Evolutionary conservation across 2,329 filamentous ascomycete species (phyloP).

Genomic region (Microsporum ferrugineum): DNA sequence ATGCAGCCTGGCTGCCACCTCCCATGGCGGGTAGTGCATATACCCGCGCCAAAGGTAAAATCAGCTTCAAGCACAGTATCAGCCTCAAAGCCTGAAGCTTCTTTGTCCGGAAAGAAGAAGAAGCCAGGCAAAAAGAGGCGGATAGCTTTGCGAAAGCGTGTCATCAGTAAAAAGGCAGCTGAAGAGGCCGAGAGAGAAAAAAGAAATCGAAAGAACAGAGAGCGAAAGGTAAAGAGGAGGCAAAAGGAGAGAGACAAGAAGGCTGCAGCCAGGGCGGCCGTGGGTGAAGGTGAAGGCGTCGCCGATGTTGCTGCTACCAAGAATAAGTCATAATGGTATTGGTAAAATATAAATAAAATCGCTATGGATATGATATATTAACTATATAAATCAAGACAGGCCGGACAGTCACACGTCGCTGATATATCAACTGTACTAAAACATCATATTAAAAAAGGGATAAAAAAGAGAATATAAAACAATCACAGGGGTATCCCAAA

Average conservation of each 20-base stretch:
- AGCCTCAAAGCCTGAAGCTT: slow-evolving; percentile 10
- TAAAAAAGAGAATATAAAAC: neutral
- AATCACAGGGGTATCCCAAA: slow-evolving; percentile 3
- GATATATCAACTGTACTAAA: slow-evolving; percentile 1
- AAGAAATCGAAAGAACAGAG: slow-evolving; percentile 14
- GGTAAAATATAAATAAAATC: neutral
- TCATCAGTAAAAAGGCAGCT: slow-evolving; percentile 20
- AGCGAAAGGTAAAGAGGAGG: slow-evolving; percentile 16
- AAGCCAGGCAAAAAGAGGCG: slow-evolving; percentile 36
- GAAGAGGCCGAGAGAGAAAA: slow-evolving; percentile 16
- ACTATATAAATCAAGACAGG: neutral
- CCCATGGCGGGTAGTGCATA: slow-evolving; percentile 31
- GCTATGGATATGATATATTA: neutral
- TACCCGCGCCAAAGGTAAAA: slow-evolving; percentile 20
- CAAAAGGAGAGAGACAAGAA: slow-evolving; percentile 16
- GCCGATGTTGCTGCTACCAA: neutral
- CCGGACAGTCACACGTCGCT: neutral
- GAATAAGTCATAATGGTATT: neutral
- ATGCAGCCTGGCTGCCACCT: slow-evolving; percentile 31
- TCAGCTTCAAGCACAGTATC: slow-evolving; percentile 17
- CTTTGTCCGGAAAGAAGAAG: slow-evolving; percentile 17
- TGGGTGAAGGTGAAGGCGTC: neutral
- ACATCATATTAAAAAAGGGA: neutral
- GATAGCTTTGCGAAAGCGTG: slow-evolving; percentile 29
- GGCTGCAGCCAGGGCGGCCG: slow-evolving; percentile 5